These are phyloP conservation scores for Monascus ruber DNA, from an alignment of 2,329 filamentous ascomycete species.

Conservation along the genomic window DNA sequence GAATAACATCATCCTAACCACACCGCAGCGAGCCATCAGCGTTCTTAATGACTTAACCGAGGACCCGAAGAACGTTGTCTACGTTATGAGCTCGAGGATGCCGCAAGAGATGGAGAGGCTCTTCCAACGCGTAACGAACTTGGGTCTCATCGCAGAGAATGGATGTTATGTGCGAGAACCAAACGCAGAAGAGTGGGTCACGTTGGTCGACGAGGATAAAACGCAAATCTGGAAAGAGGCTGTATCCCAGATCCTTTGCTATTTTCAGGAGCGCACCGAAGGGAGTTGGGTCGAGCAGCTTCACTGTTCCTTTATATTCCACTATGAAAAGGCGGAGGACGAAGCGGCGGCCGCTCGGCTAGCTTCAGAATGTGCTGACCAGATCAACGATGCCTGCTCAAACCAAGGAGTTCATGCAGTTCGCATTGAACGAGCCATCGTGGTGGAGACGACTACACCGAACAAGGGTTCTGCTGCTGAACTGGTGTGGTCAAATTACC, in stretches of 20 bases:
- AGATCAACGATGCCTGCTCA: conserved; percentile 90
- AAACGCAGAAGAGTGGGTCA: conserved; percentile 58
- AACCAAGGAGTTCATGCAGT: conserved; percentile 74
- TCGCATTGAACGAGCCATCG: conserved; percentile 64
- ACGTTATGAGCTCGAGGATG: conserved; percentile 83
- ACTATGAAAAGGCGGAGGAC: conserved; percentile 75
- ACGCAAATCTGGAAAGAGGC: conserved; percentile 72
- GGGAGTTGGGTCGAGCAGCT: conserved; percentile 80
- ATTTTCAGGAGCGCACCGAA: conserved; percentile 82
- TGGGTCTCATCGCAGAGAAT: conserved; percentile 89
- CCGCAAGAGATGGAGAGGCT: conserved; percentile 79
- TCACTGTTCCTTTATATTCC: conserved; percentile 84
- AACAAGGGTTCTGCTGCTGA: conserved; percentile 77
- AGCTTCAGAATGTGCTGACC: conserved; percentile 80
- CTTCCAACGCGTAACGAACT: conserved; percentile 69
- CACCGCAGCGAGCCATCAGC: conserved; percentile 73
- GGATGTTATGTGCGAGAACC: conserved; percentile 77
- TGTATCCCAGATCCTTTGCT: conserved; percentile 70
- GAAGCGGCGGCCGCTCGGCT: conserved; percentile 62
- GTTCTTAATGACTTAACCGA: conserved; percentile 69
- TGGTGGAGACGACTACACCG: conserved; percentile 76
- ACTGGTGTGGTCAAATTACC: conserved; percentile 56
- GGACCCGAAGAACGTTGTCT: conserved; percentile 74
- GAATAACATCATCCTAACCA: conserved; percentile 73
- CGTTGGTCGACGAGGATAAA: conserved; percentile 60